These are phyloP conservation scores for Pisolithus tinctorius DNA, from an alignment of 768 basidiomycete genomes.

Conservation along the genomic window DNA sequence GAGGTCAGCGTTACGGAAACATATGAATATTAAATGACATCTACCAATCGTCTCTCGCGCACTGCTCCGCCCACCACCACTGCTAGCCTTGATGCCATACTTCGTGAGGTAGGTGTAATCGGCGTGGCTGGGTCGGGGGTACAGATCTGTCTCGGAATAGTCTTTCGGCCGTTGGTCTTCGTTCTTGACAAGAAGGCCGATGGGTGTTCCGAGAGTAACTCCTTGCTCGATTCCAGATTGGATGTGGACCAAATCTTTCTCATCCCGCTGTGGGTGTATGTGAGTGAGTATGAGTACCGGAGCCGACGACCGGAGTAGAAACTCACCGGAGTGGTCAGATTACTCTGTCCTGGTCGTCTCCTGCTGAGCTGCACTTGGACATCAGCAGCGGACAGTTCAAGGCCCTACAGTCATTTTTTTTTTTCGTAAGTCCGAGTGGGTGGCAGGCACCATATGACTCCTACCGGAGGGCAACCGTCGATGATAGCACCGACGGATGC, in stretches of 20 bases:
- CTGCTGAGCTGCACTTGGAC: slow-evolving; percentile 89
- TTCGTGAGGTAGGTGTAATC: slow-evolving; percentile 98
- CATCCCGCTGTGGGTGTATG: slow-evolving; percentile 61
- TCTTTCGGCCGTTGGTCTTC: slow-evolving; percentile 98
- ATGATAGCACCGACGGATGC: slow-evolving; percentile 95
- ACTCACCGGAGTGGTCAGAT: slow-evolving; percentile 91
- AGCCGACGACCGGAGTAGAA: neutral
- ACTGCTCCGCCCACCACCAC: slow-evolving; percentile 90
- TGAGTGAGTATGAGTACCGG: slow-evolving; percentile 1
- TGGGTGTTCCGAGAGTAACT: slow-evolving; percentile 94
- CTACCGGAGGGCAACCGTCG: slow-evolving; percentile 93
- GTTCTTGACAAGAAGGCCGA: slow-evolving; percentile 93
- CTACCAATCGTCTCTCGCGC: slow-evolving; percentile 95
- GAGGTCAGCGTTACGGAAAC: slow-evolving; percentile 4
- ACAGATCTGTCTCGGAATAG: slow-evolving; percentile 96
- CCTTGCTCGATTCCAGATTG: slow-evolving; percentile 94
- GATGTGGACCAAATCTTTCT: slow-evolving; percentile 89
- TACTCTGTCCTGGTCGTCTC: slow-evolving; percentile 90
- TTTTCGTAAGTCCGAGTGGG: slow-evolving; percentile 9
- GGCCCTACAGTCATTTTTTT: slow-evolving; percentile 47
- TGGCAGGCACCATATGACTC: slow-evolving; percentile 18
- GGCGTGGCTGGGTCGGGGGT: slow-evolving; percentile 95
- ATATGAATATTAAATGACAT: slow-evolving; percentile 7
- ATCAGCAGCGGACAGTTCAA: slow-evolving; percentile 72
- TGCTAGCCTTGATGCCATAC: slow-evolving; percentile 95